phyloP scores from a whole-genome alignment of 495 filamentous ascomycete genomes.

The Emericellopsis terricola region DNA sequence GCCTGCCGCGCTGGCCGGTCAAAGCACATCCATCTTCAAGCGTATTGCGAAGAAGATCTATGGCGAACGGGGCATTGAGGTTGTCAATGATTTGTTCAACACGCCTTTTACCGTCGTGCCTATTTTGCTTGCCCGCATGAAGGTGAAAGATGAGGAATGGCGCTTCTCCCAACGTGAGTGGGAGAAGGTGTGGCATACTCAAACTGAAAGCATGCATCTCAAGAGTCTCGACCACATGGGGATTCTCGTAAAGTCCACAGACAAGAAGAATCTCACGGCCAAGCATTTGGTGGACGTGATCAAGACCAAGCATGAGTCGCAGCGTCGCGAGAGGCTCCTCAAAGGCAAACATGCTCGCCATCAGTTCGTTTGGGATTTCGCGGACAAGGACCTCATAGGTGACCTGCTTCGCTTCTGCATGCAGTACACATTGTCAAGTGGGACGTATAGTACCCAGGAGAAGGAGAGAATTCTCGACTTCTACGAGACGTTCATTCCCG shows the following conservation, averaged over 20 bases:
- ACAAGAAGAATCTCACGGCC: conserved; percentile 76
- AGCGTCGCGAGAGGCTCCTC: conserved; percentile 44
- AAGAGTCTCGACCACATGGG: conserved; percentile 93
- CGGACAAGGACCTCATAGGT: conserved; percentile 60
- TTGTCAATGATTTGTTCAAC: conserved; percentile 66
- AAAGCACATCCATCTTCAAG: conserved; percentile 90
- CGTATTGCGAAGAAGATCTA: conserved; percentile 98
- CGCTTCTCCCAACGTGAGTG: conserved; percentile 90
- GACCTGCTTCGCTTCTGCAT: conserved; percentile 70
- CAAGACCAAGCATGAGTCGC: conserved; percentile 73
- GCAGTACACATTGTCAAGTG: conserved; percentile 50
- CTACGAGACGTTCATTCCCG: conserved; percentile 70
- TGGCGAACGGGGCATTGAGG: conserved; percentile 64
- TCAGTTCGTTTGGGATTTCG: conserved; percentile 56
- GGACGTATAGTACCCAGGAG: conserved; percentile 49
- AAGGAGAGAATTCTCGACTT: conserved; percentile 62
- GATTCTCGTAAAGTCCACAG: conserved; percentile 59
- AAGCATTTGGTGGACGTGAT: conserved; percentile 78
- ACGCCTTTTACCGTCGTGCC: conserved; percentile 71
- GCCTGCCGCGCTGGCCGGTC: conserved; percentile 69
- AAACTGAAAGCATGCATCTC: conserved; percentile 83
- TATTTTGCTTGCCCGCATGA: conserved; percentile 67
- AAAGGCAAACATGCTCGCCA: conserved; percentile 40
- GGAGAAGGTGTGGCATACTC: conserved; percentile 96
- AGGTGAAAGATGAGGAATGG: conserved; percentile 94